Evolutionary conservation across 345 rosid genomes (phyloP), one percentile per base, ranked within the genome.

Genomic region (Boechera stricta): DNA sequence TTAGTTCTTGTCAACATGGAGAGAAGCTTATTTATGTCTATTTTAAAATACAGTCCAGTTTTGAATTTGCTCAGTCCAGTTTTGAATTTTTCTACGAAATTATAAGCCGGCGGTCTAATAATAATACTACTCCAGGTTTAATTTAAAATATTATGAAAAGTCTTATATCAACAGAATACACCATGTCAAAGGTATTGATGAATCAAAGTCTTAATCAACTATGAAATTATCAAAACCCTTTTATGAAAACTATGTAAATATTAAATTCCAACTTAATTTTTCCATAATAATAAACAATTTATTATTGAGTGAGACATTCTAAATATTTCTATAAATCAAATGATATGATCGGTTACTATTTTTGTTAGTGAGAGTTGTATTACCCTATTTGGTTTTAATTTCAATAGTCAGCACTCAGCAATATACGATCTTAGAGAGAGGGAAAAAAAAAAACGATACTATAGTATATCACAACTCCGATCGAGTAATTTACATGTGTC

Each of bases 91-190:
- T 61, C 69, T 44, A 69, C 38, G 5, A 32, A 39, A 51, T 8
- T 62, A 60, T 53, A 61, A 62, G 69, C 79, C 38, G 54, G 55
- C 74, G 18, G 73, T 67, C 73, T 60, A 68, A 75, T 48, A 47
- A 66, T 26, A 47, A 24, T 15, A 64, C 5, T 47, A 9, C 18
- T 36, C 6, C 49, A 13, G 33, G 31, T 59, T 52, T 48, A 5
- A 11, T 75, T 36, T 12, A 18, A 52, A 15, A 3, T 9, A 15
- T 62, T 12, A 47, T 57, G 51, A 56, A 31, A 73, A 64, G 69
- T 51, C 62, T 28, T 28, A 21, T 52, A 38, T 11, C 41, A n/a
- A 59, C 45, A 36, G 24, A 52, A 28, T 9, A 52, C 53, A 60
- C 5, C 38, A 35, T 7, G 9, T 35, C 38, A 2, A 4, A 35